Base-by-base conservation (phyloP, 805 yeast genomes). In the Barnettozyma botsteinii region DNA sequence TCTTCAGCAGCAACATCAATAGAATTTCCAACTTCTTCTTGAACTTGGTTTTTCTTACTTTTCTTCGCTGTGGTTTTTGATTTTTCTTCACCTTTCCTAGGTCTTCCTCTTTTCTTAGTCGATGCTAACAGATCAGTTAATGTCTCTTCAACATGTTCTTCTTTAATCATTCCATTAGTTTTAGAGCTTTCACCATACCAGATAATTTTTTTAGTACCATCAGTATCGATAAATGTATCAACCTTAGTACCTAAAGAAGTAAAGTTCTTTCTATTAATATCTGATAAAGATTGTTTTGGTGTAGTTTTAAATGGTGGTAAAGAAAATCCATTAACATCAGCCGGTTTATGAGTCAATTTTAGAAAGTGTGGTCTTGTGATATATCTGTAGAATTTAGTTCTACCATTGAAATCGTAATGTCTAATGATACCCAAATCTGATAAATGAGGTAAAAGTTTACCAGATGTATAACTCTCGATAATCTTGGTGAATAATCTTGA, bases 401-500 rank as follows among this genome's bases (percentile, higher is more conserved):
- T 78, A 0, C 95, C 94, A 43, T 77, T 79, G 48, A 77, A 78
- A 53, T 85, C 94, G 43, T 77, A 75, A 14, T 80, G 79, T 46
- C 83, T 69, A 0, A 81, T 69, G 11, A 86, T 63, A 2, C 59
- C 64, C 33, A 55, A 42, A 40, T 54, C 42, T 40, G 55, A 41
- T 21, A 55, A 43, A 40, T 55, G 41, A 41, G 55, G 42, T 19
- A 57, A 49, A 43, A 62, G 55, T 33, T 61, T 64, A 4, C 61
- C 68, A 2, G 64, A 55, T 4, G 62, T 57, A 35, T 73, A 64
- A 21, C 62, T 57, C 30, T 77, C 87, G 31, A 78, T 61, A 13
- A 72, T 55, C 40, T 76, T 72, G 1, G 73, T 55, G 46, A 75
- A 69, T 1, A 81, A 70, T 33, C 81, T 66, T 25, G 64, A 61